These are phyloP conservation scores for Evansstolkia leycettana DNA, from an alignment of 495 filamentous ascomycete species.

Conservation along the genomic window DNA sequence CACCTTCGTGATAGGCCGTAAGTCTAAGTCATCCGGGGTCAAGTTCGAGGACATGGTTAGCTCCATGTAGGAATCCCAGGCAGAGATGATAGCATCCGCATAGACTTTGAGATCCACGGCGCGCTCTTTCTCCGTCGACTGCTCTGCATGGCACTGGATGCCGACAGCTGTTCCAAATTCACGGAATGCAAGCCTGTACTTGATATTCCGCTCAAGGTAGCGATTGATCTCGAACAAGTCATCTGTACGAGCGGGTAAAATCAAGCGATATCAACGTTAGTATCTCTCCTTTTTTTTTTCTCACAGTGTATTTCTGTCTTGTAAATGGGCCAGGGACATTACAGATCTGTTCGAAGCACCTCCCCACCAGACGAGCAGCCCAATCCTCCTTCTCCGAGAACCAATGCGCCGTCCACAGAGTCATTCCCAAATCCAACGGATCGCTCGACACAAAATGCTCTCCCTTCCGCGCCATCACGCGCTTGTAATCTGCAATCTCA, in stretches of 20 bases:
- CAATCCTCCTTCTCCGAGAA: conserved; percentile 38
- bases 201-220: conserved; percentile 27
- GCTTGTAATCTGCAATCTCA: conserved; percentile 48
- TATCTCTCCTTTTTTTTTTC: no score
- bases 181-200: conserved; percentile 44
- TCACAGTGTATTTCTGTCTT: no score
- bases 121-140: conserved; percentile 26
- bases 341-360: conserved; percentile 37
- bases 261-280: no score
- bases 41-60: conserved; percentile 13
- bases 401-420: conserved; percentile 52
- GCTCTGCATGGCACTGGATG: conserved; percentile 35
- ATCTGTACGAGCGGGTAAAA: conserved; percentile 15
- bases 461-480: conserved; percentile 39
- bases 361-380: conserved; percentile 30
- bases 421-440: conserved; percentile 52
- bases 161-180: conserved; percentile 52
- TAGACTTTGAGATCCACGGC: conserved; percentile 25
- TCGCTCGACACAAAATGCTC: conserved; percentile 39
- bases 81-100: conserved; percentile 33
- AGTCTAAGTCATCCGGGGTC: conserved; percentile 37
- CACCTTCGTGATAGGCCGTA: conserved; percentile 47
- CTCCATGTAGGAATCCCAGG: conserved; percentile 40
- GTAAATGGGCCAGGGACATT: neutral
- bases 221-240: conserved; percentile 28